Percentiles rank a stretch among this genome's conserved stretches.
Conservation (phyloP, 371 early-diverging fungal species). For the Mortierella polycephala region DNA sequence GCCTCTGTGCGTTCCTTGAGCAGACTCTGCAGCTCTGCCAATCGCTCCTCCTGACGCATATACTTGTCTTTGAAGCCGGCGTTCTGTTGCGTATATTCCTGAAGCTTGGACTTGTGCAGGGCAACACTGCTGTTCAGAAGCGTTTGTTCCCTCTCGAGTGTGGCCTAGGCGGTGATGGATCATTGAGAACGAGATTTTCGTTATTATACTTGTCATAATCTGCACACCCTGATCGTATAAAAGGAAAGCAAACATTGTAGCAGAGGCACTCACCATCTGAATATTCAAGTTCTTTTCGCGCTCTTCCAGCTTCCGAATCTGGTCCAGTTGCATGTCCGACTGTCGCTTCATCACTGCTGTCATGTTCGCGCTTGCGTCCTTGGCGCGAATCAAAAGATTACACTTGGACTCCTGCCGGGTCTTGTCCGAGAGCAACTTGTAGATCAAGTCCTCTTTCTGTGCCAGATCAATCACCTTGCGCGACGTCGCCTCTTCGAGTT, state of each 20-base stretch:
- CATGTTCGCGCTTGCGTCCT: conserved; percentile 70
- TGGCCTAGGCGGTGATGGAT: conserved; percentile 35
- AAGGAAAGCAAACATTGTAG: neutral
- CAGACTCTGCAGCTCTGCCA: conserved; percentile 58
- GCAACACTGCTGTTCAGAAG: conserved; percentile 23
- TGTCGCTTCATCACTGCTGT: conserved; percentile 77
- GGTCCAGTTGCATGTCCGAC: conserved; percentile 85
- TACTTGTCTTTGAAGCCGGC: conserved; percentile 46
- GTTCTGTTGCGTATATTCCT: conserved; percentile 41
- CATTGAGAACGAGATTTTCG: too few relatives aligned
- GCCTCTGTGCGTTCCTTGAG: conserved; percentile 67
- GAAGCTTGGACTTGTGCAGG: conserved; percentile 35
- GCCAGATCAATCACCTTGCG: conserved; percentile 78
- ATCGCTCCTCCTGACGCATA: conserved; percentile 42
- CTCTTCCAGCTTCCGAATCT: conserved; percentile 80
- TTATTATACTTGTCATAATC: too few relatives aligned
- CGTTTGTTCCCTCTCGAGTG: conserved; percentile 44
- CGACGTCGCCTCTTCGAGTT: conserved; percentile 84
- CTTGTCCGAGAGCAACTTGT: conserved; percentile 74
- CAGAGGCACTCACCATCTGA: conserved; percentile 60
- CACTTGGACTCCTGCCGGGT: conserved; percentile 50
- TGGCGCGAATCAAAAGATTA: conserved; percentile 70
- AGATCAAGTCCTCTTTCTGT: conserved; percentile 83
- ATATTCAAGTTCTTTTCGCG: conserved; percentile 72
- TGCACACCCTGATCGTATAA: too few relatives aligned